Evolutionary conservation across 176 grass and related monocot genomes (phyloP).

Genomic region (Juncus inflexus): DNA sequence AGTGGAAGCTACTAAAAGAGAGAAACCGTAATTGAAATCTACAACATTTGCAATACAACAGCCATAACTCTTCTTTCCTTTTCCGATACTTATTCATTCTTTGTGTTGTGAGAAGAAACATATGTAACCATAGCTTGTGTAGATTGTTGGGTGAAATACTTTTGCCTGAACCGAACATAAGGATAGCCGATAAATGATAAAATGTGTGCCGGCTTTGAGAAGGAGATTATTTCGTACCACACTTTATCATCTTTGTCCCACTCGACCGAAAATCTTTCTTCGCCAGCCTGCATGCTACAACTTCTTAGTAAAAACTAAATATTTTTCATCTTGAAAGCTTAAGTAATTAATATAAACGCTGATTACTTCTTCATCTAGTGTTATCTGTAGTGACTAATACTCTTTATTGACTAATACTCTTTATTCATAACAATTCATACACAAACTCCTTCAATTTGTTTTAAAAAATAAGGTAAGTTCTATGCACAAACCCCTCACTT

Average conservation of each 20-base stretch:
- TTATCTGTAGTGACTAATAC: too few species aligned
- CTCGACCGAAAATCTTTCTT: slow-evolving; percentile 73
- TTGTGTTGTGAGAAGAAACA: slow-evolving; percentile 20
- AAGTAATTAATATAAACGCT: too few species aligned
- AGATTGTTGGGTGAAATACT: slow-evolving; percentile 50
- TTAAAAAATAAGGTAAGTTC: too few species aligned
- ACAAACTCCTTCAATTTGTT: too few species aligned
- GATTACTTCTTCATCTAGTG: too few species aligned
- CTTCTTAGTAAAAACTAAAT: background rate
- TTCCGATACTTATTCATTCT: background rate
- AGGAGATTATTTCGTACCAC: slow-evolving; percentile 81
- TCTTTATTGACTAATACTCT: too few species aligned
- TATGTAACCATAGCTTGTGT: slow-evolving; percentile 39
- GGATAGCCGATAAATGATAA: slow-evolving; percentile 55
- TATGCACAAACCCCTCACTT: too few species aligned
- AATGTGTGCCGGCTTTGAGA: slow-evolving; percentile 70
- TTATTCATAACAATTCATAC: too few species aligned
- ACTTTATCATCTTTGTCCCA: slow-evolving; percentile 59
- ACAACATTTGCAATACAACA: too few species aligned
- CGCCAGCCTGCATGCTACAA: slow-evolving; percentile 50
- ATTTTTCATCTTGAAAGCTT: background rate
- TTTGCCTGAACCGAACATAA: slow-evolving; percentile 62
- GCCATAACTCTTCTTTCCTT: too few species aligned
- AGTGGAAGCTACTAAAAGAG: too few species aligned
- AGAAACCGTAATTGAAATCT: too few species aligned